Evolutionary conservation across 768 basidiomycete species (phyloP), one percentile per base, ranked within the genome.

Genomic region (Mycena kentingensis): DNA sequence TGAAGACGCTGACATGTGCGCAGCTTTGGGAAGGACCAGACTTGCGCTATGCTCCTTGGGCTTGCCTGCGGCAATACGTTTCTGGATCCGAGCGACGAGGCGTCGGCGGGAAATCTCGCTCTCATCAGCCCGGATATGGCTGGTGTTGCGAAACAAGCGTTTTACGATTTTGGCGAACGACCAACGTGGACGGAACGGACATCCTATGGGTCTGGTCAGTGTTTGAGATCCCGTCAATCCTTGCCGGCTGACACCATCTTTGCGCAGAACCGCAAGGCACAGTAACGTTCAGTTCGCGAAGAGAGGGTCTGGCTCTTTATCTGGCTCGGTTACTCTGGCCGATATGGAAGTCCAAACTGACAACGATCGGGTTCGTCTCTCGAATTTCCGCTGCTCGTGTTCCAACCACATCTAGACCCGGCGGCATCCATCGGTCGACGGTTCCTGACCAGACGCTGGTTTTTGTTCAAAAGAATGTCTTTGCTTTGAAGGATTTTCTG

Each of bases 21-120:
- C 60, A 96, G 94, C 64, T 97, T 90, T 67, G 93, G 94, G 39
- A 82, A 92, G 47, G 90, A 94, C 66, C 90, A 96, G 63, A 88
- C 91, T 3, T 95, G 93, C 61, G 87, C 91, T 5, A 95, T 97
- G 90, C 81, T 93, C 16, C 78, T 96, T 13, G 88, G 86, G 11
- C 78, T 98, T 50, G 90, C 93, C 0, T 81, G 88, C 52, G 90
- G 88, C 29, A 94, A 93, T 67, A 85, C 86, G 1, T 93, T 87
- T 69, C 69, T 93, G 49, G 85, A 88, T 52, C 68, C 74, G 25
- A 70, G 72, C n/a, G 81, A 82, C 43, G 75, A 75, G 45, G 68
- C 77, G 21, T 65, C 70, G 11, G 73, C 80, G 19, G 76, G 70
- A 24, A 70, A 70, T 3, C 73, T 88, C 46, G 76, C 72, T 29